Base-by-base conservation (phyloP, 176 grass and related monocot genomes). In the Aegilops longissima region DNA sequence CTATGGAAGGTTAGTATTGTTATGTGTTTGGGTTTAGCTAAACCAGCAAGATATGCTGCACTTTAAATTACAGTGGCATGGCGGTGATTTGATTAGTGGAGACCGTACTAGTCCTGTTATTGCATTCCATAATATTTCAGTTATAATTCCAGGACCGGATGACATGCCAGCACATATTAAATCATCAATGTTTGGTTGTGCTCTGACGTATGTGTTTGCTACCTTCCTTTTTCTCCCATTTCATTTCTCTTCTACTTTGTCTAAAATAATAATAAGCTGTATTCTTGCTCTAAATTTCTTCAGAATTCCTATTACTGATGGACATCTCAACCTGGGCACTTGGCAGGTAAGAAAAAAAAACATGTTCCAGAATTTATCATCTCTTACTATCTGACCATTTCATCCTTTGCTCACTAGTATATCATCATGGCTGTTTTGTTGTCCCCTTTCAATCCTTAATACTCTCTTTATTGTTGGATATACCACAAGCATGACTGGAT, bases 91-190 rank as follows among this genome's bases (percentile, higher is more conserved):
- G 9, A 31, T 74, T 39, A 81, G 21, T 85, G 72, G 18, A 76
- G 73, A 64, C 49, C 74, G 29, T 73, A 74, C 20, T 44, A 31
- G 14, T 20, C 61, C 76, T 25, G 33, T 25, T 77, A 44, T 52
- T 30, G 49, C 73, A 30, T 76, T 31, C 17, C 23, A 16, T 89
- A 82, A 90, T 47, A 39, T 8, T 85, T 79, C 4, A 45, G 77
- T 64, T 88, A 36, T 81, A 85, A 85, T 82, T 87, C 76, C 89
- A 99, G 97, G 94, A 87, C 94, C 97, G 87, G 97, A 99, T 88
- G 97, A 96, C 70, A 99, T 99, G 97, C 94, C 97, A n/a, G 97
- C 97, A 51, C 97, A 99, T 93, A 99, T 99, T 58, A 99, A 99
- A 84, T 96, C 97, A 17, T 99, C 97, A 39, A 99, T 99, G 94